Evolutionary conservation across 2,329 filamentous ascomycete species (phyloP).

Genomic region (Aspergillus oerlinghausenensis): DNA sequence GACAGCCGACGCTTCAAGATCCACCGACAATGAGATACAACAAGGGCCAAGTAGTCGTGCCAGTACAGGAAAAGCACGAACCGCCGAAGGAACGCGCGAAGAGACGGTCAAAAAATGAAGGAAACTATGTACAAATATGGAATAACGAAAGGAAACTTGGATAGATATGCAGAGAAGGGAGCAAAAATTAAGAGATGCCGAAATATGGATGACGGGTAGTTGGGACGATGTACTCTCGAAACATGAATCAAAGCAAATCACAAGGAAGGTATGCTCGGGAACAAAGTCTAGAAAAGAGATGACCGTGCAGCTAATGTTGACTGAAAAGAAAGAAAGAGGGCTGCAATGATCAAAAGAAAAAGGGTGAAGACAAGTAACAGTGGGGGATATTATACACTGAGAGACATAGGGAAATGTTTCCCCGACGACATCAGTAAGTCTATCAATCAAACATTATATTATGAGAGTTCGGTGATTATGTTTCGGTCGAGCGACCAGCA

Average conservation of each 20-base stretch:
- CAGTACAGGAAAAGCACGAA: conserved; percentile 1
- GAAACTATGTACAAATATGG: conserved; percentile 26
- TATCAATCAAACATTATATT: conserved; percentile 33
- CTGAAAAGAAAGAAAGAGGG: neutral
- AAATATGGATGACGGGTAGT: conserved; percentile 4
- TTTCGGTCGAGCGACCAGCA: neutral
- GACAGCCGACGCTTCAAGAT: conserved; percentile 2
- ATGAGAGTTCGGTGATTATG: conserved; percentile 7
- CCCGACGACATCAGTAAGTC: conserved; percentile 26
- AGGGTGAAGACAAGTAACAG: neutral
- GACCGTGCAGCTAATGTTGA: neutral
- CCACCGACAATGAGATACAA: conserved; percentile 8
- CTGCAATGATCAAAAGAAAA: neutral
- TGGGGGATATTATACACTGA: conserved; percentile 18
- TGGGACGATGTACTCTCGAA: conserved; percentile 12
- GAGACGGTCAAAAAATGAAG: conserved; percentile 7
- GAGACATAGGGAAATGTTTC: conserved; percentile 18
- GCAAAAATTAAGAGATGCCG: neutral
- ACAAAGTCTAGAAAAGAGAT: neutral
- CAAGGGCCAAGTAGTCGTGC: neutral
- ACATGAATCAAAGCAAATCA: conserved; percentile 1
- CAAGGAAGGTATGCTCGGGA: neutral
- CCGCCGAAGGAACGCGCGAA: conserved; percentile 14
- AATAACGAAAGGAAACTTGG: conserved; percentile 1
- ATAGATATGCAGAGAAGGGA: conserved; percentile 2